These are phyloP conservation scores for Clitoria ternatea DNA, from an alignment of 306 rosid species.

Conservation along the genomic window DNA sequence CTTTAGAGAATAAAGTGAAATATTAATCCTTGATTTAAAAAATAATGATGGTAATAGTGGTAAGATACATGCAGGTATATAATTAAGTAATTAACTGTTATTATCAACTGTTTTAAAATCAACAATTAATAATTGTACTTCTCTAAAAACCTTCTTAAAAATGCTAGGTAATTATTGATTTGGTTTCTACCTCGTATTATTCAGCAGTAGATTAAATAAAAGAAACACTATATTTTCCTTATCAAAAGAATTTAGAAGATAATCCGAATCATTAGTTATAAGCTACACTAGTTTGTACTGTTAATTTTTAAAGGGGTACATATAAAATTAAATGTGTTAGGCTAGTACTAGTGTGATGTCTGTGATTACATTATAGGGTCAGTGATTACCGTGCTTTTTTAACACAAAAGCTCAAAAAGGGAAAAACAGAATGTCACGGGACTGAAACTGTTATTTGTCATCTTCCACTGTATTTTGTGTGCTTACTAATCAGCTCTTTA, in stretches of 20 bases:
- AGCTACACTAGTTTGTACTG: neutral
- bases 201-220: neutral
- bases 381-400: conserved; percentile 15
- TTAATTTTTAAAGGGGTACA: neutral
- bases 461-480: conserved; percentile 22
- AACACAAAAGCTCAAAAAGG: conserved; percentile 9
- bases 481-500: conserved; percentile 11
- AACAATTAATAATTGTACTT: no score
- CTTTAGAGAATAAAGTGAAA: no score
- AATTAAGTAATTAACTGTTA: no score
- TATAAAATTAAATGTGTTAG: neutral
- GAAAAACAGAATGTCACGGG: conserved; percentile 63
- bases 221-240: conserved; percentile 12
- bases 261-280: conserved; percentile 22
- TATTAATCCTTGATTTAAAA: no score
- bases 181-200: neutral
- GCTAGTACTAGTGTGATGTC: neutral
- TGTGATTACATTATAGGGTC: neutral
- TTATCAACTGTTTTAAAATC: no score
- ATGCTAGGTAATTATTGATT: neutral
- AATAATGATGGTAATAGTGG: no score
- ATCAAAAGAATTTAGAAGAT: conserved; percentile 18
- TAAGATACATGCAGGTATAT: no score
- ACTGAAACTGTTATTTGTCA: conserved; percentile 56
- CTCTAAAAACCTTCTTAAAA: no score